Percentiles rank a stretch among this genome's conserved stretches.
Evolutionary conservation across 176 grass and related monocot species (phyloP).

Genomic region (Elymus sibiricus): DNA sequence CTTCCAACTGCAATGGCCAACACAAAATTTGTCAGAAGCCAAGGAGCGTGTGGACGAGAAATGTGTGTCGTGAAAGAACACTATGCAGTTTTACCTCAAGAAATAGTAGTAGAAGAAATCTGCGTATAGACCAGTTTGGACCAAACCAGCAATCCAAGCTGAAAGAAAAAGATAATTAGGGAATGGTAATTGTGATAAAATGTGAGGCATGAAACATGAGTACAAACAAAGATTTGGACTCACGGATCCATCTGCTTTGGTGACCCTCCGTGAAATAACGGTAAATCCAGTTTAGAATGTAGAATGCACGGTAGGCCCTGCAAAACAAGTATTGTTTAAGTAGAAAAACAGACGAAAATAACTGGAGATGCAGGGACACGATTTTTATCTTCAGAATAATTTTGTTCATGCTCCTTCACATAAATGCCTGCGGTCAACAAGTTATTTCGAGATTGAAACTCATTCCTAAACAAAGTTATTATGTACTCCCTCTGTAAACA

Average conservation of each 20-base stretch:
- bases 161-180: constrained; percentile 27
- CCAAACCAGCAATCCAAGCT: constrained; percentile 92
- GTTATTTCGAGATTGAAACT: not conserved
- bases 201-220: not conserved
- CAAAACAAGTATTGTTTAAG: not conserved
- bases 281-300: constrained; percentile 97
- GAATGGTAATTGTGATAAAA: not conserved
- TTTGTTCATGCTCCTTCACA: not conserved
- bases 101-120: constrained; percentile 99
- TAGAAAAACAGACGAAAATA: not conserved
- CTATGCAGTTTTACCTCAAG: constrained; percentile 60
- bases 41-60: not conserved
- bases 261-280: constrained; percentile 77
- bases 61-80: not conserved
- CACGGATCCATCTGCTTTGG: constrained; percentile 84
- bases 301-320: constrained; percentile 92
- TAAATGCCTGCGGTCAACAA: not conserved
- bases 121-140: constrained; percentile 88
- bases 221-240: not conserved
- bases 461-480: too few species aligned
- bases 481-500: too few species aligned
- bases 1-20: constrained; percentile 72
- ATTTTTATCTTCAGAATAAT: not conserved
- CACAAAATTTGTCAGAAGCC: not conserved
- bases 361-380: not conserved